Evolutionary conservation across 139 green algal genomes (phyloP), one percentile per base, ranked within the genome.

Genomic region (Chlamydomonas schloesseri): DNA sequence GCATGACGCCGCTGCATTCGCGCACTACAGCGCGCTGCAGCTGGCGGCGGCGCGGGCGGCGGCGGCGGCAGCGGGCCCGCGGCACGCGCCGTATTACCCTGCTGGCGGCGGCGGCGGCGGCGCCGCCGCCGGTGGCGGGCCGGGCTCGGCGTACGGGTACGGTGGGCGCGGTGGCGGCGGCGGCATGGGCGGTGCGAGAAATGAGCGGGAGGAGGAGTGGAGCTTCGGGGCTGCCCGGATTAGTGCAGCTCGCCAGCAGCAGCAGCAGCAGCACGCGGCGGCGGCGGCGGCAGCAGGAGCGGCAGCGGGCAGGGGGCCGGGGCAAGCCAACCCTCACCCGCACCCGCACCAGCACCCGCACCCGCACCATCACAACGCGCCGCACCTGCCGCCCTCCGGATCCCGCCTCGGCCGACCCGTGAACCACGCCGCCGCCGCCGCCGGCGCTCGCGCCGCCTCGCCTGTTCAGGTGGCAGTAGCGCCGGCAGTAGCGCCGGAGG

Each of bases 1-100:
- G 0, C 78, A 84, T 3, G 78, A 84, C 78, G 78, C 78, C 14
- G 78, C 64, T 0, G 60, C 78, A 0, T 84, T 84, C 64, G 46
- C n/a, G 64, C 29, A 67, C 46, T 50, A 50, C 46, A 79, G 60
- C 55, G 55, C 55, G 17, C 37, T 73, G 26, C 76, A 23, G 42
- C 37, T 33, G 71, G 70, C 29, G 70, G 71, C 28, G 42, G 71
- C 29, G 47, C 37, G 4, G 71, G 37, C 2, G 28, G 71, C 24
- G 71, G 71, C 46, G 42, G 74, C 23, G 55, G 34, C 58, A 37
- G 75, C 28, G 15, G 50, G 42, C 42, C 42, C 42, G 42, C 42
- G 42, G 42, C 42, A 50, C 42, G 8, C 42, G 6, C 5, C 8
- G 42, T 50, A 50, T 50, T n/a, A n/a, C n/a, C n/a, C n/a, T n/a